A percentile compares a stretch with the other conserved stretches of the same genome.
phyloP scores from a whole-genome alignment of 2,329 filamentous ascomycete species.

The Fusarium nodosum region DNA sequence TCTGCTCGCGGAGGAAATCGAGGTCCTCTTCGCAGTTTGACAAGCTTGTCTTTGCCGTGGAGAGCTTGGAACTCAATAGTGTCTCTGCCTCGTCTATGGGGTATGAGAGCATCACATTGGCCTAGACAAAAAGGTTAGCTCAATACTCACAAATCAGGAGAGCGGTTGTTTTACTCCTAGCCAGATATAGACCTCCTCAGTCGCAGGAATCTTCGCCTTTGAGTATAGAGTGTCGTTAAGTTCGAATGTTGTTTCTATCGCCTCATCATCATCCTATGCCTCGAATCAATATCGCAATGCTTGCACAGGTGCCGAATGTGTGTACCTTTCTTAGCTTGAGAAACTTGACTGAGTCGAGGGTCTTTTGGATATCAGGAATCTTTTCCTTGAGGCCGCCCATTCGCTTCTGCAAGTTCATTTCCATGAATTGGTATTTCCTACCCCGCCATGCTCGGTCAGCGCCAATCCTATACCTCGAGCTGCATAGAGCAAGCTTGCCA shows the following conservation, averaged over 20 bases:
- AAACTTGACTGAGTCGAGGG: constrained; percentile 90
- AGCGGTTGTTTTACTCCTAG: constrained; percentile 75
- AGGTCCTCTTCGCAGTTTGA: constrained; percentile 95
- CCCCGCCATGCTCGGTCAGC: constrained; percentile 50
- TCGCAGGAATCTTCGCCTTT: constrained; percentile 84
- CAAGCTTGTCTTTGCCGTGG: constrained; percentile 82
- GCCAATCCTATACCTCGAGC: constrained; percentile 15
- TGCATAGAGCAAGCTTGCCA: constrained; percentile 27
- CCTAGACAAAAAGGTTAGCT: constrained; percentile 63
- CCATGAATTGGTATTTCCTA: constrained; percentile 99
- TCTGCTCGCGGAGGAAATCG: constrained; percentile 95
- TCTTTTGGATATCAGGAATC: constrained; percentile 97
- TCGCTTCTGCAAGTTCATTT: constrained; percentile 89
- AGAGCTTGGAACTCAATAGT: constrained; percentile 81
- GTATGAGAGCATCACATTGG: constrained; percentile 98
- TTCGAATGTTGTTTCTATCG: constrained; percentile 93
- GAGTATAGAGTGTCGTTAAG: constrained; percentile 96
- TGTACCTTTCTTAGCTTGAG: constrained; percentile 79
- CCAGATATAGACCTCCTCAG: constrained; percentile 96
- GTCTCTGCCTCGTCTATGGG: constrained; percentile 87
- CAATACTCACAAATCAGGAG: neutral
- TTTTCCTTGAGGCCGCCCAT: constrained; percentile 89
- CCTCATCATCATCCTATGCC: constrained; percentile 67
- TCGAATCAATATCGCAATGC: constrained; percentile 38
- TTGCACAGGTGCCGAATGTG: neutral